Base-by-base conservation (phyloP, 495 filamentous ascomycete genomes). In the Tuber umbilicatum region DNA sequence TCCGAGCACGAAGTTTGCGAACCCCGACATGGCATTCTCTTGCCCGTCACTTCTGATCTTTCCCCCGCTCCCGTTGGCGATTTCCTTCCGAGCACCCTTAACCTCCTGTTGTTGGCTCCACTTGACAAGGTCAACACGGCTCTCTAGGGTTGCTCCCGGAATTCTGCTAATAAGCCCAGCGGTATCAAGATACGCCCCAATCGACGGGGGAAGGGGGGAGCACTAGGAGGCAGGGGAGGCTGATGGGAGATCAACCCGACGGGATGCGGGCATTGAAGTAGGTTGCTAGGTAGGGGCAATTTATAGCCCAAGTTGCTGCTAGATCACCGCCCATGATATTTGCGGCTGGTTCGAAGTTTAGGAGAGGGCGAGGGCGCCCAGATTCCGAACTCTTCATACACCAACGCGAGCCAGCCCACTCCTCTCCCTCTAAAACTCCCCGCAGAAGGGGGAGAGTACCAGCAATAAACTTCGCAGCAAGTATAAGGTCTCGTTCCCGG, bases 21-120 rank as follows among this genome's bases (percentile, higher is more conserved):
- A 89, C 0, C 74, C 82, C 88, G 88, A 89, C 0, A 87, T 89
- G n/a, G 86, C 89, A 78, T 87, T 86, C 73, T 86, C 86, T 75
- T 88, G 86, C 1, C 83, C 85, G 39, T 85, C 82, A 70, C 85
- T 83, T 55, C 87, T 84, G 67, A 89, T 77, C 12, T 64, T 31
- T 5, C 55, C 55, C 2, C 84, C 83, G 39, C 89, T 83, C 68
- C 83, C 81, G 47, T 86, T 82, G n/a, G 83, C 84, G 16, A 89
- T 74, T 73, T 76, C 75, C 64, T 81, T 85, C 78, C 73, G n/a
- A n/a, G n/a, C n/a, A n/a, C n/a, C n/a, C n/a, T 87, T 84, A 19
- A 89, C 87, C 74, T 89, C 88, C 0, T 82, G 72, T 73, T 73
- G 72, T 81, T 87, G 78, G 35, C 82, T 84, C 89, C 88, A 88